These are phyloP conservation scores for Meripilus lineatus DNA, from an alignment of 1,284 basidiomycete genomes.

Conservation along the genomic window DNA sequence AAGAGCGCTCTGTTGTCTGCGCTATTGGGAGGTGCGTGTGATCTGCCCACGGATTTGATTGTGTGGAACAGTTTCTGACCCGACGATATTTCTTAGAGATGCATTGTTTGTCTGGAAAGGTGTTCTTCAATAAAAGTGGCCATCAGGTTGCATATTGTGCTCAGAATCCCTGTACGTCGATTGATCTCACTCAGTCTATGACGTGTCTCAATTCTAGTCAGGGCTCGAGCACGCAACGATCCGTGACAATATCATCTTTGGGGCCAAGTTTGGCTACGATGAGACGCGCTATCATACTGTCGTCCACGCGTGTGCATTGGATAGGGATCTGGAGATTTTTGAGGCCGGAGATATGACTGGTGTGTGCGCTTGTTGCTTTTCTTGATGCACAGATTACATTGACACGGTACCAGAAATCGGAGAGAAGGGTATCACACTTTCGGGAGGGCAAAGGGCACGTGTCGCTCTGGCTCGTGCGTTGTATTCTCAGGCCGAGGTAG, in stretches of 20 bases:
- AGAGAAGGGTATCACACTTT: conserved; percentile 74
- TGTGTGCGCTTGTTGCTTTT: conserved; percentile 23
- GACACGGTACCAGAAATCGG: conserved; percentile 49
- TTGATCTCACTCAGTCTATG: conserved; percentile 9
- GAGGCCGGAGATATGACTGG: conserved; percentile 83
- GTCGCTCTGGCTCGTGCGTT: conserved; percentile 66
- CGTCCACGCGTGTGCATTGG: conserved; percentile 76
- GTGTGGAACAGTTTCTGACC: neutral
- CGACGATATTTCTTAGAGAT: conserved; percentile 45
- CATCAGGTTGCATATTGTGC: conserved; percentile 64
- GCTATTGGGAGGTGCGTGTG: conserved; percentile 52
- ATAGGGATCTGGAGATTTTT: conserved; percentile 68
- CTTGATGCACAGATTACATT: conserved; percentile 3
- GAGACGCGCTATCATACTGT: conserved; percentile 68
- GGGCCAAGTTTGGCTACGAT: conserved; percentile 60
- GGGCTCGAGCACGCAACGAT: conserved; percentile 76
- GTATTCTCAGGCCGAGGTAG: conserved; percentile 58
- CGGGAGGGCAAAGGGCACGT: conserved; percentile 80
- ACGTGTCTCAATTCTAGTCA: conserved; percentile 16
- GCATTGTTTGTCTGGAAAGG: conserved; percentile 55
- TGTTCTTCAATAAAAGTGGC: conserved; percentile 58
- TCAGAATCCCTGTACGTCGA: conserved; percentile 55
- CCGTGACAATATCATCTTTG: conserved; percentile 79
- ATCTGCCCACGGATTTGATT: conserved; percentile 5
- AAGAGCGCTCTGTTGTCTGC: conserved; percentile 71